phyloP scores from a whole-genome alignment of 768 basidiomycete species.

The Trametes coccinea region DNA sequence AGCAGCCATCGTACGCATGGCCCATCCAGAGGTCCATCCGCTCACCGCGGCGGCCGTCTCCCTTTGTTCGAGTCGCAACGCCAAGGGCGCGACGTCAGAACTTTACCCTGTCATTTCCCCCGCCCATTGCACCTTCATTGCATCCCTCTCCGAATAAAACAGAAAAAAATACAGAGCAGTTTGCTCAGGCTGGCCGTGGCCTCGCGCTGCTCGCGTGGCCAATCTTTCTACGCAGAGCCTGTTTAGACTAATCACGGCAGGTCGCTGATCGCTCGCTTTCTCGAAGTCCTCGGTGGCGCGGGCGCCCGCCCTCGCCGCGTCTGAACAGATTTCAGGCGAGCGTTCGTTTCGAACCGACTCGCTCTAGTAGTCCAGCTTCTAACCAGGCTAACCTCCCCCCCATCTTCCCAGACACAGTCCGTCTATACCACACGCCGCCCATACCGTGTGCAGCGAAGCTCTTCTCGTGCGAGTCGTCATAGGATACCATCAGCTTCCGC shows the following conservation, averaged over 20 bases:
- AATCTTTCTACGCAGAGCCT: constrained; percentile 2
- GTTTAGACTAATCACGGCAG: constrained; percentile 17
- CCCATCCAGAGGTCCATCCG: too few relatives aligned
- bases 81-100: too few relatives aligned
- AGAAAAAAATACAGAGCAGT: too few relatives aligned
- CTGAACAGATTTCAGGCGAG: constrained; percentile 9
- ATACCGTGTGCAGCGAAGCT: constrained; percentile 1
- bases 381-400: neutral
- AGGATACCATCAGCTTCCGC: neutral
- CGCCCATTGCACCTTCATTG: too few relatives aligned
- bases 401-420: neutral
- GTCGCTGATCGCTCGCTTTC: constrained; percentile 13
- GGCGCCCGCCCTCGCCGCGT: constrained; percentile 4
- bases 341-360: constrained; percentile 1
- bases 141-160: too few relatives aligned
- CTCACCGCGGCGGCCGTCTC: too few relatives aligned
- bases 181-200: too few relatives aligned
- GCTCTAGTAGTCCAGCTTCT: constrained; percentile 2
- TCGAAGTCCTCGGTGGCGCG: constrained; percentile 12
- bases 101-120: too few relatives aligned
- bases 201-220: constrained; percentile 1
- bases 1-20: too few relatives aligned
- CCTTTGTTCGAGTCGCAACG: too few relatives aligned
- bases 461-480: constrained; percentile 4
- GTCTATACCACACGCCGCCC: neutral